A percentile compares a stretch with the other conserved stretches of the same genome.
Evolutionary conservation across 352 stramenopile species (phyloP).

Genomic region (Phytopythium delawarense): DNA sequence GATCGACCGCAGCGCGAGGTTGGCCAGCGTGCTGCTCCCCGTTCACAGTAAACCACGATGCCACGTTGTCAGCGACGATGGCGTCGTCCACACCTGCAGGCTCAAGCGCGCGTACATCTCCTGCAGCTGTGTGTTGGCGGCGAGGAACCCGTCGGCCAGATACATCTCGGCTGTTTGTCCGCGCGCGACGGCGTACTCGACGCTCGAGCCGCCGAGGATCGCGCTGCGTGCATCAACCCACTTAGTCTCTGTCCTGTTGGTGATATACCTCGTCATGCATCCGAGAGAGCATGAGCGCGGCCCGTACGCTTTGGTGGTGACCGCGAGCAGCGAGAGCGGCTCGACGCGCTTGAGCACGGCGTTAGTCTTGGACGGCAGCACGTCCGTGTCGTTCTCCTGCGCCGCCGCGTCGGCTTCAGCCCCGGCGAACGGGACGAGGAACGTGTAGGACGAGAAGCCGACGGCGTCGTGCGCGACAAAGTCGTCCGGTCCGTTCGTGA

Average conservation of each 20-base stretch:
- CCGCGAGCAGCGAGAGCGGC: constrained; percentile 22
- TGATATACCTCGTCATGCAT: not conserved
- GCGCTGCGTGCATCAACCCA: constrained; percentile 11
- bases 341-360: constrained; percentile 35
- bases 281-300: no score
- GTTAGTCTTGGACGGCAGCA: constrained; percentile 36
- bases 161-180: constrained; percentile 40
- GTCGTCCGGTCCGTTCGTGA: constrained; percentile 44
- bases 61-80: not conserved
- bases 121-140: constrained; percentile 27
- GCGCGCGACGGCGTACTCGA: constrained; percentile 30
- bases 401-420: constrained; percentile 2
- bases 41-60: not conserved
- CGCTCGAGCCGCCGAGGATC: constrained; percentile 46
- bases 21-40: constrained; percentile 32
- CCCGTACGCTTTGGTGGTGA: constrained; percentile 23
- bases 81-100: not conserved
- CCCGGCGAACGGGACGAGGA: constrained; percentile 48
- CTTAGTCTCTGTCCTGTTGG: not conserved
- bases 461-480: constrained; percentile 45
- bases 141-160: constrained; percentile 29
- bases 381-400: constrained; percentile 13
- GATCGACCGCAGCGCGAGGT: constrained; percentile 43
- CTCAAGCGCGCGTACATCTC: constrained; percentile 25
- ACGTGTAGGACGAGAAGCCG: constrained; percentile 50